Evolutionary conservation across 2,329 filamentous ascomycete species (phyloP).

Genomic region (Lasiodiplodia sp.): DNA sequence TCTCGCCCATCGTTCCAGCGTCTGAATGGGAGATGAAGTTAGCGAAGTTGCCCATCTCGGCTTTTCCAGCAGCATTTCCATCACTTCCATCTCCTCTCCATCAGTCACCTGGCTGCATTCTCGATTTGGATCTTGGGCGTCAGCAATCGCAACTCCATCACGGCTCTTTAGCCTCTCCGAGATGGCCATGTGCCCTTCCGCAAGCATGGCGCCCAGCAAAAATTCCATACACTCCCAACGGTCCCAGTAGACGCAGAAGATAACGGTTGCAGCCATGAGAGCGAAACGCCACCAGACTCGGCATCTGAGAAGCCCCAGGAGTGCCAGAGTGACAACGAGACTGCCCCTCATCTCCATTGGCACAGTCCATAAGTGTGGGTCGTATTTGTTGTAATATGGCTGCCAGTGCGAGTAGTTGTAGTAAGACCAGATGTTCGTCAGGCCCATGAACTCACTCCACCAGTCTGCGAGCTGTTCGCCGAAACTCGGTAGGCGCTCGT

Average conservation of each 20-base stretch:
- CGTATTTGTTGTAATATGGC: conserved; percentile 21
- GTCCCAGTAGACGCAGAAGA: conserved; percentile 2
- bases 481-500: background rate
- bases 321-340: conserved; percentile 53
- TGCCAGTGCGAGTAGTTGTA: conserved; percentile 10
- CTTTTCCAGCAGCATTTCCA: background rate
- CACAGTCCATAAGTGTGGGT: conserved; percentile 55
- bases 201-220: background rate
- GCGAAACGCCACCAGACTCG: background rate
- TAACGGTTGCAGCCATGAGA: background rate
- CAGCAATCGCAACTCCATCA: background rate
- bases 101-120: background rate
- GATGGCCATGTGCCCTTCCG: background rate
- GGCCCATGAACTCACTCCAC: background rate
- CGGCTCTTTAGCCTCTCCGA: background rate
- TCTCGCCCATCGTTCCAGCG: background rate
- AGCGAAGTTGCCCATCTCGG: background rate
- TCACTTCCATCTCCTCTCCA: background rate
- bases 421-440: conserved; percentile 14
- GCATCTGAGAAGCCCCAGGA: conserved; percentile 38
- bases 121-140: background rate
- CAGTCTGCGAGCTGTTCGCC: background rate
- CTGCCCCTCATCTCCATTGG: conserved; percentile 55
- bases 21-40: background rate
- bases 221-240: conserved; percentile 14